A percentile compares a stretch with the other conserved stretches of the same genome.
Conservation (phyloP, 148 eudicot genomes). For the Rhododendron ferrugineum region DNA sequence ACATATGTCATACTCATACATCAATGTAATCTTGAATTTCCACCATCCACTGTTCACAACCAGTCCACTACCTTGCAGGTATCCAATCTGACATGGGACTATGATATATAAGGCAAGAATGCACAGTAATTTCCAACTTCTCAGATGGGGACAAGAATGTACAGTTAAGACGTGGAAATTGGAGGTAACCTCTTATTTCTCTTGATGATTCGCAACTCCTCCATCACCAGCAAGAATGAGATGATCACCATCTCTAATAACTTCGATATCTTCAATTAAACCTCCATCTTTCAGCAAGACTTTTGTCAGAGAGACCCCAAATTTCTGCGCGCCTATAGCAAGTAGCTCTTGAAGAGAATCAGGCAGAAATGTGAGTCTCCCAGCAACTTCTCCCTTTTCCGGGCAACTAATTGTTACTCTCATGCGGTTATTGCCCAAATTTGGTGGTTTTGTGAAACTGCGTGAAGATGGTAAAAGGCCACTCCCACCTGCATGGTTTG, state of each 20-base stretch:
- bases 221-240: constrained; percentile 36
- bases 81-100: neutral
- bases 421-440: constrained; percentile 11
- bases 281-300: constrained; percentile 55
- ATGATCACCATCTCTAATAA: constrained; percentile 79
- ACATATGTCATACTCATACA: neutral
- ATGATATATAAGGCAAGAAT: neutral
- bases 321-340: constrained; percentile 46
- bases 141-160: neutral
- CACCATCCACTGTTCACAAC: neutral
- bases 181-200: neutral
- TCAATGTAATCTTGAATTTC: neutral
- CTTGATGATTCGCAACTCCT: neutral
- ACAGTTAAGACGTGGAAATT: neutral
- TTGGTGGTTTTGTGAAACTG: constrained; percentile 7
- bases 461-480: constrained; percentile 8
- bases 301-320: constrained; percentile 35
- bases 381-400: constrained; percentile 21
- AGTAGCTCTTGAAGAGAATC: constrained; percentile 54
- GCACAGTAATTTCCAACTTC: neutral
- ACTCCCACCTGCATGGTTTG: constrained; percentile 31
- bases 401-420: constrained; percentile 58
- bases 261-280: constrained; percentile 48
- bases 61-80: neutral
- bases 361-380: constrained; percentile 46